phyloP scores from a whole-genome alignment of 192 early-diverging fungal species.

The Jimgerdemannia lactiflua region DNA sequence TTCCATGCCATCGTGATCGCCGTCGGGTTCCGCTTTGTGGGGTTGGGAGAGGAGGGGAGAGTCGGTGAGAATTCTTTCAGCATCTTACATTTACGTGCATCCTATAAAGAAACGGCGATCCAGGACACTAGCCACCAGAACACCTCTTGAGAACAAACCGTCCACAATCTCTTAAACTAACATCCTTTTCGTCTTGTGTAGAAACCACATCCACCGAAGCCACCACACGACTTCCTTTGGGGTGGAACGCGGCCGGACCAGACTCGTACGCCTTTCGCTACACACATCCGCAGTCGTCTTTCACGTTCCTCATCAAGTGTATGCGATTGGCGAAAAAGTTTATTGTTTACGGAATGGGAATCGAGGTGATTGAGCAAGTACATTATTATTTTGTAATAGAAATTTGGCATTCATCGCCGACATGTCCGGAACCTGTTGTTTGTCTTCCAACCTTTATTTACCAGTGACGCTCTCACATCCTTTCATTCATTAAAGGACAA shows the following conservation, averaged over 20 bases:
- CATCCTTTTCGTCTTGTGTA: constrained; percentile 1
- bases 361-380: constrained; percentile 47
- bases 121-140: not conserved
- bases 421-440: too few species aligned
- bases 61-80: constrained; percentile 20
- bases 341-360: constrained; percentile 60
- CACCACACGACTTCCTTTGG: constrained; percentile 27
- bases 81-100: not conserved
- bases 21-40: constrained; percentile 61
- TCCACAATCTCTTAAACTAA: not conserved
- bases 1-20: constrained; percentile 58
- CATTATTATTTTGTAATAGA: too few species aligned
- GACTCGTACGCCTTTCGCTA: constrained; percentile 65
- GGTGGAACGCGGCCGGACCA: constrained; percentile 57
- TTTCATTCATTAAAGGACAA: constrained; percentile 34
- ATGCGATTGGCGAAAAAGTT: constrained; percentile 60
- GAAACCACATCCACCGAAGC: constrained; percentile 23
- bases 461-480: not conserved
- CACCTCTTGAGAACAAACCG: not conserved
- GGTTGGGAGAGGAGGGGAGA: constrained; percentile 55
- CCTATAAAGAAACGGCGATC: not conserved
- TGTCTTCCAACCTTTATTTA: too few species aligned
- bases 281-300: constrained; percentile 59
- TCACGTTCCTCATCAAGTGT: constrained; percentile 67
- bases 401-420: too few species aligned